Base-by-base conservation (phyloP, 148 eudicot genomes). In the Drosera capensis region DNA sequence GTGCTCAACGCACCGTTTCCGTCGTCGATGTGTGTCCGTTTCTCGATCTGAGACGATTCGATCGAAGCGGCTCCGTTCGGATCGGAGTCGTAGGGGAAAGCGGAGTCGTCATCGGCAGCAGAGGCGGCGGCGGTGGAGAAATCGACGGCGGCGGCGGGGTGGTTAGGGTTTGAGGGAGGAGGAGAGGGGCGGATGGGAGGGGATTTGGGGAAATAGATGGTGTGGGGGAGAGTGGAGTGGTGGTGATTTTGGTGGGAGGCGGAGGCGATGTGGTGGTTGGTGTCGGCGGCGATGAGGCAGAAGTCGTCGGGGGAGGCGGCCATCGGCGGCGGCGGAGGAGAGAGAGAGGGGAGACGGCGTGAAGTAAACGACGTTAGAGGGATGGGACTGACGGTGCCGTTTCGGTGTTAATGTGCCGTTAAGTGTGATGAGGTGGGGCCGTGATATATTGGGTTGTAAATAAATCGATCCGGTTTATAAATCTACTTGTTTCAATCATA, bases 61-160 rank as follows among this genome's bases (percentile, higher is more conserved):
- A n/a, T n/a, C n/a, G n/a, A n/a, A n/a, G 62, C 50, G 20, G 46
- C 43, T 24, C 45, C 59, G 38, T 38, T 62, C 49, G 68, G 70
- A 52, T 63, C 65, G 23, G 78, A 48, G 16, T 66, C 78, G 14
- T 50, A 65, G 11, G 68, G 72, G 58, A 72, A 81, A 8, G 79
- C n/a, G n/a, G n/a, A n/a, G n/a, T n/a, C 8, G 12, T 29, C 35
- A 12, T 5, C 35, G 12, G 35, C 35, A 29, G 8, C 35, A 12
- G 35, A 29, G 35, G 35, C 35, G n/a, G n/a, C n/a, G 35, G 35
- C 35, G 35, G 35, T 12, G 7, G 35, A 12, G 35, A 29, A 29
- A 29, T 7, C 7, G 35, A 12, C 8, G 12, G 12, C 7, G 12
- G 12, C 7, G 35, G 35, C 12, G 35, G 35, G 12, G 12, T 5